These are phyloP conservation scores for Nannochloris sp. DNA, from an alignment of 139 green algal genomes.

Conservation along the genomic window DNA sequence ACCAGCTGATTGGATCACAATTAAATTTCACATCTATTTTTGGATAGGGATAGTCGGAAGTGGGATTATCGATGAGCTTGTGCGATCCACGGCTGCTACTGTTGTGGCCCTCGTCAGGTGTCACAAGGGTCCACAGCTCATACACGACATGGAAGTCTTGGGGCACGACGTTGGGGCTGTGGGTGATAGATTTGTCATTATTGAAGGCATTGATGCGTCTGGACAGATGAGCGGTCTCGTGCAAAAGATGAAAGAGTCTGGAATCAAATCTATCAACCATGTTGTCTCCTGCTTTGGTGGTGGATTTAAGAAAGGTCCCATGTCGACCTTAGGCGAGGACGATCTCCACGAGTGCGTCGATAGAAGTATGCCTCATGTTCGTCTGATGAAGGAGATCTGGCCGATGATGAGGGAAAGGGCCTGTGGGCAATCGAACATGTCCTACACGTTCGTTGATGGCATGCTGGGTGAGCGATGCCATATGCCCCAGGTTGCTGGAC, in stretches of 20 bases:
- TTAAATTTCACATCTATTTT: neutral
- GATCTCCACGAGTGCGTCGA: neutral
- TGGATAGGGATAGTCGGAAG: conserved; percentile 14
- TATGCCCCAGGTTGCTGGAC: conserved; percentile 11
- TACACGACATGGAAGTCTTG: neutral
- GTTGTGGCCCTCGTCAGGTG: conserved; percentile 1
- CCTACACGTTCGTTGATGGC: conserved; percentile 7
- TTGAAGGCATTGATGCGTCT: neutral
- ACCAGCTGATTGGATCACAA: neutral
- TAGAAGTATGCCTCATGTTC: neutral
- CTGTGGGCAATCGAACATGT: too few relatives aligned
- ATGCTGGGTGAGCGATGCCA: conserved; percentile 17
- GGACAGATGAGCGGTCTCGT: neutral
- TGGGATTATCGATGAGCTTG: conserved; percentile 9
- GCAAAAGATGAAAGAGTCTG: neutral
- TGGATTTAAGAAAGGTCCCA: conserved; percentile 4
- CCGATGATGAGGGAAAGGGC: neutral
- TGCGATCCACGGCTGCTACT: conserved; percentile 4
- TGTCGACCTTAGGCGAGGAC: neutral
- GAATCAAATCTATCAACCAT: neutral
- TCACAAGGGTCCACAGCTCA: conserved; percentile 9
- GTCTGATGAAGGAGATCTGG: neutral
- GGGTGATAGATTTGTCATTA: neutral
- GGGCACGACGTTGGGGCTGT: neutral
- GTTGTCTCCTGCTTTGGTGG: conserved; percentile 7